These are phyloP conservation scores for Tetrapisispora arboricola DNA, from an alignment of 805 yeast species.

Conservation along the genomic window DNA sequence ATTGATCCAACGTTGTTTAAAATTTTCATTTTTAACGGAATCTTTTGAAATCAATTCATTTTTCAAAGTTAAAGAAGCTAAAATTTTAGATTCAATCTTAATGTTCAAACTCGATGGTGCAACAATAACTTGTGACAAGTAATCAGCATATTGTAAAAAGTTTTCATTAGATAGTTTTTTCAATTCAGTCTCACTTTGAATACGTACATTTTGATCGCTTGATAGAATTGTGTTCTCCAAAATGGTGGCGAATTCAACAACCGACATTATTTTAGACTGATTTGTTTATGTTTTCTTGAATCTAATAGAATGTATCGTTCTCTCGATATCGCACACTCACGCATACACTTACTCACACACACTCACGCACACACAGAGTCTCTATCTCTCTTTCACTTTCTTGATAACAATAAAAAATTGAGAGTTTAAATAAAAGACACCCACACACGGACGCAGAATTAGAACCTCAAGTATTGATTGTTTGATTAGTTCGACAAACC, in stretches of 20 bases:
- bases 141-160: conserved; percentile 62
- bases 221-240: conserved; percentile 72
- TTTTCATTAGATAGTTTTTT: conserved; percentile 59
- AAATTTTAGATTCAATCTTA: conserved; percentile 73
- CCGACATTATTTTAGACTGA: conserved; percentile 24
- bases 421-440: no score
- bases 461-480: no score
- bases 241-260: conserved; percentile 49
- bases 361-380: no score
- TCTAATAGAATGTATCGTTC: no score
- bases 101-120: conserved; percentile 37
- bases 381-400: no score
- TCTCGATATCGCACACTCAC: no score
- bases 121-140: conserved; percentile 62
- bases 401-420: no score
- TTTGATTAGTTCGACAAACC: no score
- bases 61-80: conserved; percentile 82
- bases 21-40: conserved; percentile 42
- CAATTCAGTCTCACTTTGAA: conserved; percentile 71
- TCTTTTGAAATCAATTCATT: conserved; percentile 84
- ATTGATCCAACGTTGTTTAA: conserved; percentile 65
- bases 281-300: no score
- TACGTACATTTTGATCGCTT: conserved; percentile 55
- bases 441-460: no score
- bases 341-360: no score